Evolutionary conservation across 2,329 filamentous ascomycete species (phyloP).

Genomic region (Alternaria brassicae): DNA sequence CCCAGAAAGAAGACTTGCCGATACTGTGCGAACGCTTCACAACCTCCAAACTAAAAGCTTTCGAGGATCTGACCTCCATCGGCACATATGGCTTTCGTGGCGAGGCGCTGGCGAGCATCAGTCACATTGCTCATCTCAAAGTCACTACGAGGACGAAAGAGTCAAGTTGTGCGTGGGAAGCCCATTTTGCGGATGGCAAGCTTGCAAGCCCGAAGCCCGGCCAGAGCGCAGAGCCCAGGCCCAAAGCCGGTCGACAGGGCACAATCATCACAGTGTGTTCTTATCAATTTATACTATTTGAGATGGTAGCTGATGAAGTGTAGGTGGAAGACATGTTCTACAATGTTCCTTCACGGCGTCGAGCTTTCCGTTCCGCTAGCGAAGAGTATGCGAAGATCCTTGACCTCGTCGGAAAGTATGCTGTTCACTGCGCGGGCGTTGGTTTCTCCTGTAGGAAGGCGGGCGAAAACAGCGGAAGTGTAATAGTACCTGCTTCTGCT

Average conservation of each 20-base stretch:
- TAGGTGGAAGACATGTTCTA: conserved; percentile 94
- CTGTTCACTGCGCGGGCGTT: conserved; percentile 88
- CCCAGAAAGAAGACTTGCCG: conserved; percentile 83
- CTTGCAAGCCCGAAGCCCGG: conserved; percentile 85
- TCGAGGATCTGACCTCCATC: conserved; percentile 90
- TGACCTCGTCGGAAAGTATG: conserved; percentile 91
- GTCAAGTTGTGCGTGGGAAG: conserved; percentile 88
- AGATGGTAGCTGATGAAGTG: conserved; percentile 12
- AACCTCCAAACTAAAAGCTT: conserved; percentile 91
- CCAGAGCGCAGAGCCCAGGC: conserved; percentile 83
- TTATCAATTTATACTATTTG: not conserved
- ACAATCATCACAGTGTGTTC: conserved; percentile 84
- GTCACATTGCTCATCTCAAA: conserved; percentile 93
- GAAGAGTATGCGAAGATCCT: conserved; percentile 99
- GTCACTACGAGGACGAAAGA: conserved; percentile 93
- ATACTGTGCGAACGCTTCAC: conserved; percentile 97
- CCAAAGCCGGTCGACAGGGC: conserved; percentile 83
- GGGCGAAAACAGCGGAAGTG: conserved; percentile 74
- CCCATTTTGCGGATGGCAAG: conserved; percentile 83
- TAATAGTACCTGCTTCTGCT: conserved; percentile 78
- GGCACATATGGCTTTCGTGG: conserved; percentile 97
- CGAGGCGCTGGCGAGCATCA: conserved; percentile 95
- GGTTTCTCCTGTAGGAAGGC: conserved; percentile 97
- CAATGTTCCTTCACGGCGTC: conserved; percentile 86
- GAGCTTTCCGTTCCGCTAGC: conserved; percentile 87